Base-by-base conservation (phyloP, 441 rosid genomes). In the Gossypium gossypioides region DNA sequence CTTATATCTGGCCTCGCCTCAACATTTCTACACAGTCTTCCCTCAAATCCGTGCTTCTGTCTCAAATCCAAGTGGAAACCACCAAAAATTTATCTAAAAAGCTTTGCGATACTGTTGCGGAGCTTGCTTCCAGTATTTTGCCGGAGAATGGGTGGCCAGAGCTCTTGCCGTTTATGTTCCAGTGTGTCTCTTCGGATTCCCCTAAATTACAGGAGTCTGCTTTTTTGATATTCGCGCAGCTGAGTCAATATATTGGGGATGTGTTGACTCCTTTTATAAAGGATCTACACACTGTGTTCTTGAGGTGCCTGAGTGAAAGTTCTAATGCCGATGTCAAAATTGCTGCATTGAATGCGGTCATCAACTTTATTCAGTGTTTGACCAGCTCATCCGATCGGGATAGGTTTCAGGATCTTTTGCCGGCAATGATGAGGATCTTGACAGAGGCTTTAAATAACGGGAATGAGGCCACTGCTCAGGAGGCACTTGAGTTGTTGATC, bases 111-210 rank as follows among this genome's bases (percentile, higher is more conserved):
- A 95, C 98, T 24, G 85, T 91, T 63, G 44, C 66, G 22, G 99
- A 96, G 84, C 90, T 92, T 22, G 99, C 99, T 13, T 88, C 96
- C 1, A 87, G 92, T 68, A 88, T 95, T 71, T 64, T 95, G 21
- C 88, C 91, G 1, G 97, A 92, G 1, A 88, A 90, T 24, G 95
- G 92, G 0, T 96, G 99, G 99, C 98, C 98, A 0, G 99, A 96
- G 86, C 77, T 96, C 19, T 69, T 96, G 24, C 99, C 98, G 1
- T 96, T 92, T 58, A 91, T 96, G 87, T 96, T 96, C 68, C 93
- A 89, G 79, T 96, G 98, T 65, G 98, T 96, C 0, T 83, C 95
- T 0, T 89, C 96, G 0, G 96, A 91, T 78, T 82, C 92, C 1
- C 80, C 84, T 3, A 92, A 90, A 72, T 75, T 92, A 59, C 98